Percentiles rank a stretch among this genome's conserved stretches.
Conservation (phyloP, 352 stramenopile genomes). For the Phytopythium chamaehyphon region DNA sequence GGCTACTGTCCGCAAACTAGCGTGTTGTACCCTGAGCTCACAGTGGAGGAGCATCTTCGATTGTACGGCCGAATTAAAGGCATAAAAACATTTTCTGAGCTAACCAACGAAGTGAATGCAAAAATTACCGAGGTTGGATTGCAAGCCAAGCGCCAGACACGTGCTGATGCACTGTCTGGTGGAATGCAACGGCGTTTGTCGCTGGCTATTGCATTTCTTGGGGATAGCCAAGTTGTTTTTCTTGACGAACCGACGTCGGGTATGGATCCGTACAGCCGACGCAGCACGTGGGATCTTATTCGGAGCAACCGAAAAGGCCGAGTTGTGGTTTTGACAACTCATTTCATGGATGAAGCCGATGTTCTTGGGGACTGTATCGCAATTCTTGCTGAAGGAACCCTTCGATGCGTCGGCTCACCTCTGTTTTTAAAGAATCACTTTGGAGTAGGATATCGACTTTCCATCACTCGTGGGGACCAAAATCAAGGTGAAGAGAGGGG, state of each 20-base stretch:
- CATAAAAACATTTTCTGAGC: conserved; percentile 12
- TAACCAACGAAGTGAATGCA: conserved; percentile 22
- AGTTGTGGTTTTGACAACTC: conserved; percentile 88
- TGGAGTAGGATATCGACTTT: conserved; percentile 76
- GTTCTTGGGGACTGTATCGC: conserved; percentile 88
- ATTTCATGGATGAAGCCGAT: conserved; percentile 93
- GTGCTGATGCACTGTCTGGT: conserved; percentile 54
- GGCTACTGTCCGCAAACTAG: conserved; percentile 97
- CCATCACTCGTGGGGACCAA: conserved; percentile 39
- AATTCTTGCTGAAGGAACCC: conserved; percentile 81
- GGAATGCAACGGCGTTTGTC: conserved; percentile 82
- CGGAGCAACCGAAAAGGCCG: conserved; percentile 45
- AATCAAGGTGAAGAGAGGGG: background rate
- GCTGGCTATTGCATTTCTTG: conserved; percentile 72
- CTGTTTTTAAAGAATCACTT: conserved; percentile 83
- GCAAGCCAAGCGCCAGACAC: conserved; percentile 75
- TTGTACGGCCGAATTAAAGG: conserved; percentile 95
- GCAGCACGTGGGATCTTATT: conserved; percentile 85
- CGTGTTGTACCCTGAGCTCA: conserved; percentile 94
- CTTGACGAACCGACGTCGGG: conserved; percentile 91
- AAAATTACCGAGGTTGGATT: conserved; percentile 91
- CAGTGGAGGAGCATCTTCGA: conserved; percentile 93
- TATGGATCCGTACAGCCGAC: conserved; percentile 91
- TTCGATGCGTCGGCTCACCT: conserved; percentile 70
- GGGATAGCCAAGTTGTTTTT: conserved; percentile 69